Percentiles rank a stretch among this genome's conserved stretches.
Evolutionary conservation across 2,329 filamentous ascomycete genomes (phyloP).

Genomic region (Canariomyces notabilis): DNA sequence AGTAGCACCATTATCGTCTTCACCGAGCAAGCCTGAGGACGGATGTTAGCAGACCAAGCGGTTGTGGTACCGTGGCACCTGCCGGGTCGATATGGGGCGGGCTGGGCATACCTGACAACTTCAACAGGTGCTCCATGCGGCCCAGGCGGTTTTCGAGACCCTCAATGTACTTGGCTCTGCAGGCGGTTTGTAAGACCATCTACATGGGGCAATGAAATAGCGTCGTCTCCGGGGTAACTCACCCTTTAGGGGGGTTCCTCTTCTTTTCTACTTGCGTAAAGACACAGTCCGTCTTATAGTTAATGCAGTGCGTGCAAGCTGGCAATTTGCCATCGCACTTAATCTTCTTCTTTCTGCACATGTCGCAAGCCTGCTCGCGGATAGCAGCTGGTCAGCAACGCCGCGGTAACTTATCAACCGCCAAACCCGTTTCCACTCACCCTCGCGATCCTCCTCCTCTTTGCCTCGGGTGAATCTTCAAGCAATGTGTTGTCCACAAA

Average conservation of each 20-base stretch:
- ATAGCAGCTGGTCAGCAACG: constrained; percentile 12
- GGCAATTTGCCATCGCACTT: constrained; percentile 97
- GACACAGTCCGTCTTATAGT: constrained; percentile 96
- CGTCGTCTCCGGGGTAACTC: constrained; percentile 30
- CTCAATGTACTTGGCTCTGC: constrained; percentile 93
- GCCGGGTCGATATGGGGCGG: background rate
- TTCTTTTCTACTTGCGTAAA: constrained; percentile 99
- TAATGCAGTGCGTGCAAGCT: constrained; percentile 90
- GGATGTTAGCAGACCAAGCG: constrained; percentile 24
- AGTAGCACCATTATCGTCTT: constrained; percentile 78
- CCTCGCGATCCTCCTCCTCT: constrained; percentile 81
- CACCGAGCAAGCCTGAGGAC: constrained; percentile 64
- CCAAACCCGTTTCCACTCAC: constrained; percentile 44
- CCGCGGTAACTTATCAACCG: background rate
- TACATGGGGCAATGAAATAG: constrained; percentile 4
- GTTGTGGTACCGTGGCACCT: constrained; percentile 2
- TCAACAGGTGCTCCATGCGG: constrained; percentile 90
- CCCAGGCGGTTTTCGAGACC: constrained; percentile 88
- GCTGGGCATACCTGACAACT: constrained; percentile 60
- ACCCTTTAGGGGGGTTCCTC: constrained; percentile 94
- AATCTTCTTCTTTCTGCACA: constrained; percentile 96
- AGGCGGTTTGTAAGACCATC: constrained; percentile 17
- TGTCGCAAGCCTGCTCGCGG: constrained; percentile 80
- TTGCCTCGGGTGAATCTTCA: constrained; percentile 72
- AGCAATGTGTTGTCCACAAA: constrained; percentile 54